Evolutionary conservation across 768 basidiomycete genomes (phyloP).

Genomic region (Auriscalpium orientale): DNA sequence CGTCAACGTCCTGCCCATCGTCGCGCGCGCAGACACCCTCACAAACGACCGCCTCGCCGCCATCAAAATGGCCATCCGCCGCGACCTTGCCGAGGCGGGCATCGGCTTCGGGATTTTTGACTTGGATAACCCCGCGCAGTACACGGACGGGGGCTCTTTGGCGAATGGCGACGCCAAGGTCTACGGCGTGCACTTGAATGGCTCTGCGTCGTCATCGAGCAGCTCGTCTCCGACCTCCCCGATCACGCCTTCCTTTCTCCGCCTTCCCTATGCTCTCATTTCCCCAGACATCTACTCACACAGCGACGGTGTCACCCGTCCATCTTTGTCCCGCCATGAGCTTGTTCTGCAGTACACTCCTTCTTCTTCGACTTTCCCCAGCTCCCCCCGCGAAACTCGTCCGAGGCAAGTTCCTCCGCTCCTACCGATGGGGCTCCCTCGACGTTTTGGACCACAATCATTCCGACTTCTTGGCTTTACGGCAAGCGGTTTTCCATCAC

Average conservation of each 20-base stretch:
- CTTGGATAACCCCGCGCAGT: slow-evolving; percentile 49
- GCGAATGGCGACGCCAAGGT: slow-evolving; percentile 47
- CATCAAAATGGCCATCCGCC: slow-evolving; percentile 72
- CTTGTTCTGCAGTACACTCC: slow-evolving; percentile 69
- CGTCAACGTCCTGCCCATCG: slow-evolving; percentile 83
- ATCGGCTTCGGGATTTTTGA: slow-evolving; percentile 90
- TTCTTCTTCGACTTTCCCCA: slow-evolving; percentile 29
- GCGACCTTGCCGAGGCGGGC: slow-evolving; percentile 76
- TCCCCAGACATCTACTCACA: slow-evolving; percentile 81
- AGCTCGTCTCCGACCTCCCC: slow-evolving; percentile 66
- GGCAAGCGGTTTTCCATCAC: slow-evolving; percentile 77
- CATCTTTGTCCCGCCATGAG: slow-evolving; percentile 56
- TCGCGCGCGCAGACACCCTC: slow-evolving; percentile 73
- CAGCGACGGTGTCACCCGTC: slow-evolving; percentile 66
- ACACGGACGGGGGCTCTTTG: slow-evolving; percentile 1
- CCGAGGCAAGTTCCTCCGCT: slow-evolving; percentile 60
- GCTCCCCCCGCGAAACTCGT: slow-evolving; percentile 37
- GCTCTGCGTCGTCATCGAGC: slow-evolving; percentile 39
- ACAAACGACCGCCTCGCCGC: slow-evolving; percentile 75
- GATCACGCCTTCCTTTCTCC: slow-evolving; percentile 48
- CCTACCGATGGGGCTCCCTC: slow-evolving; percentile 78
- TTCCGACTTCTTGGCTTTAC: slow-evolving; percentile 73
- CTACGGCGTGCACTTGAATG: slow-evolving; percentile 43
- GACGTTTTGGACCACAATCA: slow-evolving; percentile 75
- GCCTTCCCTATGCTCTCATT: slow-evolving; percentile 78